Evolutionary conservation across 352 stramenopile species (phyloP).

Genomic region (Phytopythium boreale): DNA sequence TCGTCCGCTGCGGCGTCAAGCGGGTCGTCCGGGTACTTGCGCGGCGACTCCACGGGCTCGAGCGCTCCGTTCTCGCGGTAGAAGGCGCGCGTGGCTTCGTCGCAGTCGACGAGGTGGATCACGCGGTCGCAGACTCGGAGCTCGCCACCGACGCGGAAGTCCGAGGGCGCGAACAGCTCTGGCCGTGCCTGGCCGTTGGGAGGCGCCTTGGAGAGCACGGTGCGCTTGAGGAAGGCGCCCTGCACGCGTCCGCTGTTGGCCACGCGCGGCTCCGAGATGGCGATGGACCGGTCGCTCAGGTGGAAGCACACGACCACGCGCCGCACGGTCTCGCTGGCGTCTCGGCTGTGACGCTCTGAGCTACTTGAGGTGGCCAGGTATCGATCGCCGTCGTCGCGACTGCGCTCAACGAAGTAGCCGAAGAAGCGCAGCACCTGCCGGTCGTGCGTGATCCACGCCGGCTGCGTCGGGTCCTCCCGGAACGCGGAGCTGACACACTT

Average conservation of each 20-base stretch:
- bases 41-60: conserved; percentile 27
- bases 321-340: conserved; percentile 22
- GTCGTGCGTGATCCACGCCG: conserved; percentile 67
- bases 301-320: conserved; percentile 82
- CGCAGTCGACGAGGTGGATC: conserved; percentile 88
- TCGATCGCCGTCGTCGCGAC: conserved; percentile 17
- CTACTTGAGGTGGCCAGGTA: neutral
- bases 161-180: conserved; percentile 44
- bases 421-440: conserved; percentile 89
- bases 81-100: conserved; percentile 80
- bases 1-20: conserved; percentile 39
- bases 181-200: conserved; percentile 7
- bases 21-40: conserved; percentile 80
- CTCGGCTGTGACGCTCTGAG: neutral
- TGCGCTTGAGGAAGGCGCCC: conserved; percentile 86
- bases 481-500: conserved; percentile 33
- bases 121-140: conserved; percentile 77
- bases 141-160: conserved; percentile 80
- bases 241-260: conserved; percentile 88
- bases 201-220: conserved; percentile 33
- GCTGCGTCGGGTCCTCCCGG: conserved; percentile 43
- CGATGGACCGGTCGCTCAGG: conserved; percentile 79
- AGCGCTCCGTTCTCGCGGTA: conserved; percentile 52
- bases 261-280: conserved; percentile 84
- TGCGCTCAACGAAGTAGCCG: conserved; percentile 71